phyloP scores from a whole-genome alignment of 202 grass and related monocot genomes.

The Sporobolus alterniflorus region DNA sequence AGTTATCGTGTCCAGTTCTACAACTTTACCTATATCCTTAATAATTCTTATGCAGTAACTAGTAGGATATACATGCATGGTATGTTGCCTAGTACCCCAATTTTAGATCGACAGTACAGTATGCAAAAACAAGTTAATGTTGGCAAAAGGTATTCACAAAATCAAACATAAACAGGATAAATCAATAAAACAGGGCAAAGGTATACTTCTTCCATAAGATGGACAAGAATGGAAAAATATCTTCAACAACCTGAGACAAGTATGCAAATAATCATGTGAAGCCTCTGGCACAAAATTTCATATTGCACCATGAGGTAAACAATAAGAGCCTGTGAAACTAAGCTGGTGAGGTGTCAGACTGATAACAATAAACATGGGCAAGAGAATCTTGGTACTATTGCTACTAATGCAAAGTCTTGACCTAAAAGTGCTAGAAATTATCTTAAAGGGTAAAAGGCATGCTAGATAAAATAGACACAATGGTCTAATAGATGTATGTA shows the following conservation, averaged over 20 bases:
- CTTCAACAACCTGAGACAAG: background rate
- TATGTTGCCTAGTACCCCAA: background rate
- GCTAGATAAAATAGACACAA: background rate
- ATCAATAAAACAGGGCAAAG: background rate
- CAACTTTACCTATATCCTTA: background rate
- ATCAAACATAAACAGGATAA: background rate
- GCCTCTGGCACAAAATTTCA: background rate
- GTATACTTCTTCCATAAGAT: background rate
- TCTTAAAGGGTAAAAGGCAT: background rate
- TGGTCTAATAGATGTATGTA: background rate
- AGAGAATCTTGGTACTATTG: background rate
- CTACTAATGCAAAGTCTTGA: background rate
- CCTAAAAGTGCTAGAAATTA: slow-evolving; percentile 16
- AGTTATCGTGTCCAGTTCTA: background rate
- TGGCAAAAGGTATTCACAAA: background rate
- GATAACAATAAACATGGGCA: slow-evolving; percentile 6
- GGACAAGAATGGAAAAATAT: background rate
- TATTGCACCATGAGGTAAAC: background rate
- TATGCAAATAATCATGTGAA: background rate
- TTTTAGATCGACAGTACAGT: background rate
- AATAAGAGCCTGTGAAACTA: slow-evolving; percentile 10
- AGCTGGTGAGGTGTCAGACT: background rate
- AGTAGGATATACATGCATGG: background rate
- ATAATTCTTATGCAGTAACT: background rate
- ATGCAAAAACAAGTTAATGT: background rate